Percentiles rank a stretch among this genome's conserved stretches.
phyloP scores from a whole-genome alignment of 78 protist genomes.

The Capsaspora owczarzaki region DNA sequence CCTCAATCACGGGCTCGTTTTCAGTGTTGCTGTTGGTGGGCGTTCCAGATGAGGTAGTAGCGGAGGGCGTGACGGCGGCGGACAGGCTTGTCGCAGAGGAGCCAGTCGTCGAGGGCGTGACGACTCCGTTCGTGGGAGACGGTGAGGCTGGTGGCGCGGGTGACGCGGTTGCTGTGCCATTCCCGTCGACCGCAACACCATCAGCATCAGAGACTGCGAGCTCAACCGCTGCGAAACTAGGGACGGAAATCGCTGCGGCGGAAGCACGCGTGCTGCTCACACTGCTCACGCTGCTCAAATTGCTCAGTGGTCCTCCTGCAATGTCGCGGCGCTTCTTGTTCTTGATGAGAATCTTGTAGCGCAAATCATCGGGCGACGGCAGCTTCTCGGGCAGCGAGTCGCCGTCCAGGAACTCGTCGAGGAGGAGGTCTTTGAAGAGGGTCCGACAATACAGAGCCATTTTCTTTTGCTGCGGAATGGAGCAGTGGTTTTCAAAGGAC shows the following conservation, averaged over 20 bases:
- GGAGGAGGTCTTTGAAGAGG: neutral
- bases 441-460: neutral
- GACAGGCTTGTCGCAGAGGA: neutral
- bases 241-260: neutral
- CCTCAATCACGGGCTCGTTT: too few species aligned
- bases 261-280: too few species aligned
- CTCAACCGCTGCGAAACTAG: neutral
- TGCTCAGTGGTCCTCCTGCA: too few species aligned
- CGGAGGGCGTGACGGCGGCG: neutral
- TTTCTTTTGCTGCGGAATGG: conserved; percentile 18
- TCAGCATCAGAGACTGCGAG: neutral
- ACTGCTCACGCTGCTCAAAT: too few species aligned
- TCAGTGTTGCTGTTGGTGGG: too few species aligned
- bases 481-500: conserved; percentile 61
- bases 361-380: conserved; percentile 24
- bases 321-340: conserved; percentile 3
- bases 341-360: conserved; percentile 9
- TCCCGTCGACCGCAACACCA: neutral
- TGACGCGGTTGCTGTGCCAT: neutral
- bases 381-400: neutral
- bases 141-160: too few species aligned
- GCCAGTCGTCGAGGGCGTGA: too few species aligned
- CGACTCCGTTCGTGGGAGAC: too few species aligned
- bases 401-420: neutral
- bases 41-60: too few species aligned